A percentile compares a stretch with the other conserved stretches of the same genome.
phyloP scores from a whole-genome alignment of 768 basidiomycete species.

The Piloderma croceum region DNA sequence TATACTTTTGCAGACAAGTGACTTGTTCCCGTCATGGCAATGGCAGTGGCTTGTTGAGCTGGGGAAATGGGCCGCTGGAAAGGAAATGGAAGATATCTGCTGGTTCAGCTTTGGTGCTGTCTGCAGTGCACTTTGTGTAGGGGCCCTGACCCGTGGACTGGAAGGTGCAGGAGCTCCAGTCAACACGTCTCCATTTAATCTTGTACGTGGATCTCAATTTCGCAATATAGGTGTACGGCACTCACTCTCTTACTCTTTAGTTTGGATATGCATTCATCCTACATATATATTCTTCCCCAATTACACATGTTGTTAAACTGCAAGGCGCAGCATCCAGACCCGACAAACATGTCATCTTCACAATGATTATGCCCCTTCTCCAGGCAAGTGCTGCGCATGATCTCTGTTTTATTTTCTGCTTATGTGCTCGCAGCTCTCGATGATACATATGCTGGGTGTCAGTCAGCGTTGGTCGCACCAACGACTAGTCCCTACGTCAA shows the following conservation, averaged over 20 bases:
- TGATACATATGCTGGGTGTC: conserved; percentile 63
- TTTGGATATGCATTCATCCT: conserved; percentile 74
- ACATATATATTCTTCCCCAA: conserved; percentile 65
- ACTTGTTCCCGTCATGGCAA: conserved; percentile 31
- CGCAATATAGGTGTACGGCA: conserved; percentile 3
- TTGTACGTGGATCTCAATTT: conserved; percentile 41
- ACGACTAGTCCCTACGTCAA: conserved; percentile 63
- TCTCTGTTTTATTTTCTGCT: conserved; percentile 1
- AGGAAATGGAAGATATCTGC: conserved; percentile 59
- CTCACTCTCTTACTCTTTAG: conserved; percentile 29
- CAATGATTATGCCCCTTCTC: conserved; percentile 64
- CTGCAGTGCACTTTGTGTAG: conserved; percentile 58
- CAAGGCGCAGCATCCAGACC: conserved; percentile 47
- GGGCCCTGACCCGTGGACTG: conserved; percentile 60
- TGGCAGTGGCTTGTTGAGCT: conserved; percentile 30
- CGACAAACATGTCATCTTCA: conserved; percentile 68
- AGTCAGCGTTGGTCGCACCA: conserved; percentile 58
- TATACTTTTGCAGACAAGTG: conserved; percentile 53
- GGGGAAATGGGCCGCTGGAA: conserved; percentile 39
- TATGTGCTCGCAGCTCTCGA: conserved; percentile 39
- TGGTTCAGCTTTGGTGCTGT: conserved; percentile 71
- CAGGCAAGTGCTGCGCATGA: conserved; percentile 42
- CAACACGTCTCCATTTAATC: conserved; percentile 63
- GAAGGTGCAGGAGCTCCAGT: conserved; percentile 55
- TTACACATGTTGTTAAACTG: conserved; percentile 41